Conservation (phyloP, 441 rosid genomes). For the Codiaeum variegatum region DNA sequence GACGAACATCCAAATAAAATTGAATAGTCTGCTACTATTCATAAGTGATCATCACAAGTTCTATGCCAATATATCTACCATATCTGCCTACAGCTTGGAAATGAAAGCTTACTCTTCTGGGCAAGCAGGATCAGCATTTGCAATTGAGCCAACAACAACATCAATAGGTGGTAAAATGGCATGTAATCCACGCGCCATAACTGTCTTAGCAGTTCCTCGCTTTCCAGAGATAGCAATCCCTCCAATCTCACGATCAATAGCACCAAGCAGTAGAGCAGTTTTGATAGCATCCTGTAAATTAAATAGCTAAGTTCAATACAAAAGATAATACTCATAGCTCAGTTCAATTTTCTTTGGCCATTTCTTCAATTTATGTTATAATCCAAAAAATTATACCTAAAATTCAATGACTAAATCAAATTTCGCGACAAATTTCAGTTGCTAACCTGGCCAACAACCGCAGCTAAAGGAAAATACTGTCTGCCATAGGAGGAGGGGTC, state of each 20-base stretch:
- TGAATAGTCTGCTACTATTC: not conserved
- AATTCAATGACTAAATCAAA: not conserved
- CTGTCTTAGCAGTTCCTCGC: constrained; percentile 89
- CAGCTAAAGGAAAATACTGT: constrained; percentile 85
- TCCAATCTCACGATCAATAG: constrained; percentile 88
- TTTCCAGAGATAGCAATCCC: constrained; percentile 86
- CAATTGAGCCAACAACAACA: constrained; percentile 76
- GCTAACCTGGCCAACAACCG: constrained; percentile 89
- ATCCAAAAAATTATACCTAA: not conserved
- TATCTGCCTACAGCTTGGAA: not conserved
- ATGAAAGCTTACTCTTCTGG: constrained; percentile 66
- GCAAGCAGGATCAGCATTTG: constrained; percentile 84
- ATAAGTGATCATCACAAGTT: not conserved
- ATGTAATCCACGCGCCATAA: constrained; percentile 92
- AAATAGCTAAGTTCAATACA: too few relatives aligned
- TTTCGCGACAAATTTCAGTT: not conserved
- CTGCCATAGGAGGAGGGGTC: constrained; percentile 58
- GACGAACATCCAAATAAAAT: not conserved
- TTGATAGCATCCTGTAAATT: constrained; percentile 78
- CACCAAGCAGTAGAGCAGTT: constrained; percentile 92
- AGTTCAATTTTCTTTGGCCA: not conserved
- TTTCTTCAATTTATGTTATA: not conserved
- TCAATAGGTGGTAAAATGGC: constrained; percentile 87
- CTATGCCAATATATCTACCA: not conserved
- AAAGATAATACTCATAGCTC: not conserved